A percentile compares a stretch with the other conserved stretches of the same genome.
phyloP scores from a whole-genome alignment of 2,329 filamentous ascomycete genomes.

The Venturia pyrina region DNA sequence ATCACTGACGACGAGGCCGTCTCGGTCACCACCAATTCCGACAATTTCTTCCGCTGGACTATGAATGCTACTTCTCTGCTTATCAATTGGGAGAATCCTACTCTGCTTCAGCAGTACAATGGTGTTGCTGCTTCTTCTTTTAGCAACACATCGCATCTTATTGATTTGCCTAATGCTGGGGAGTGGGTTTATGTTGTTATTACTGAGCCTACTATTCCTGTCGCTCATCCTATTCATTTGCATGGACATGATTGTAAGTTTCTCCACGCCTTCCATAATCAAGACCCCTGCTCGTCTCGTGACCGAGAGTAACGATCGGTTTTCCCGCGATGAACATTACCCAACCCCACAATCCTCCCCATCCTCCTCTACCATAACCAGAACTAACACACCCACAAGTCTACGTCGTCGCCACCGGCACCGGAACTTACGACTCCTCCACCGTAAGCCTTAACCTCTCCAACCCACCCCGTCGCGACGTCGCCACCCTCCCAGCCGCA shows the following conservation, averaged over 20 bases:
- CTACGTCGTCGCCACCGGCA: constrained; percentile 21
- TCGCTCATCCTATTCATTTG: constrained; percentile 14
- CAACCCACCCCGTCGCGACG: constrained; percentile 26
- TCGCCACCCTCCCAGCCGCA: constrained; percentile 21
- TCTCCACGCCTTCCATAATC: not conserved
- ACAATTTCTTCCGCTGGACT: constrained; percentile 30
- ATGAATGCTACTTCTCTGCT: constrained; percentile 30
- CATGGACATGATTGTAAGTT: constrained; percentile 22
- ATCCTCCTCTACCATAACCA: not conserved
- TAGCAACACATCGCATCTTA: constrained; percentile 21
- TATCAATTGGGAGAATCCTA: constrained; percentile 30
- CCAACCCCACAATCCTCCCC: constrained; percentile 9
- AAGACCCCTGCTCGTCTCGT: no score
- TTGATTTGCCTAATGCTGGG: constrained; percentile 13
- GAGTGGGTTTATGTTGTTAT: constrained; percentile 14
- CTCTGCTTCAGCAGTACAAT: constrained; percentile 26
- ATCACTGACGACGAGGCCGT: constrained; percentile 25
- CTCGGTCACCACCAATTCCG: constrained; percentile 23
- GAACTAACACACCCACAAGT: not conserved
- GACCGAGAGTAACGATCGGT: not conserved
- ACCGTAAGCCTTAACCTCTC: constrained; percentile 18
- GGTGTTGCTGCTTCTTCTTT: constrained; percentile 30
- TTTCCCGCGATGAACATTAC: not conserved
- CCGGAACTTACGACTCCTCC: constrained; percentile 18
- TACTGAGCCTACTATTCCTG: constrained; percentile 4